Percentiles rank a stretch among this genome's conserved stretches.
phyloP scores from a whole-genome alignment of 257 asterid genomes.

The Solanum lycopersicoides region DNA sequence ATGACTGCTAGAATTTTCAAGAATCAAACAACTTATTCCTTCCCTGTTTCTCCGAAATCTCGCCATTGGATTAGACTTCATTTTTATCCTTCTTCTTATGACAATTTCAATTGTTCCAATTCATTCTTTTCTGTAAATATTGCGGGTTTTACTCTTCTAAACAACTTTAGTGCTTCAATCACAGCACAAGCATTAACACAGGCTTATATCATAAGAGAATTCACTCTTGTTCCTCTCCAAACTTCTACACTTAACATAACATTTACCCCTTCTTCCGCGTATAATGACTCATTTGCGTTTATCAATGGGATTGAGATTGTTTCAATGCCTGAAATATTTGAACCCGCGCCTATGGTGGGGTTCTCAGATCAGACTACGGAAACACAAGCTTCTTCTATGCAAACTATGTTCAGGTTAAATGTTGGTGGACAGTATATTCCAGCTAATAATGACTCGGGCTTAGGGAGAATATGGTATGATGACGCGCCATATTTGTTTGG shows the following conservation, averaged over 20 bases:
- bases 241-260: conserved; percentile 38
- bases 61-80: conserved; percentile 70
- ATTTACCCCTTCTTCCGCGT: conserved; percentile 29
- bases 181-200: conserved; percentile 48
- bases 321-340: conserved; percentile 49
- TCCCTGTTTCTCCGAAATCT: conserved; percentile 19
- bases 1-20: conserved; percentile 60
- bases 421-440: conserved; percentile 57
- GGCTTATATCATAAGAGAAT: conserved; percentile 53
- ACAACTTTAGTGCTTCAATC: conserved; percentile 54
- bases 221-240: conserved; percentile 5
- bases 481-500: conserved; percentile 58
- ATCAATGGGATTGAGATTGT: conserved; percentile 68
- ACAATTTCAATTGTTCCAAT: conserved; percentile 11
- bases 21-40: conserved; percentile 29
- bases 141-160: conserved; percentile 33
- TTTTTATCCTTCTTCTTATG: conserved; percentile 54
- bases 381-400: conserved; percentile 14
- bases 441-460: conserved; percentile 28
- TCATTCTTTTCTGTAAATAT: conserved; percentile 40
- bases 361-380: conserved; percentile 15
- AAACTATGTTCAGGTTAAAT: conserved; percentile 58
- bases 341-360: conserved; percentile 31
- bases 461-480: conserved; percentile 56
- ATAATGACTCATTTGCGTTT: conserved; percentile 40